Evolutionary conservation across 108 stramenopile species (phyloP).

Genomic region (Nannochloropsis salina): DNA sequence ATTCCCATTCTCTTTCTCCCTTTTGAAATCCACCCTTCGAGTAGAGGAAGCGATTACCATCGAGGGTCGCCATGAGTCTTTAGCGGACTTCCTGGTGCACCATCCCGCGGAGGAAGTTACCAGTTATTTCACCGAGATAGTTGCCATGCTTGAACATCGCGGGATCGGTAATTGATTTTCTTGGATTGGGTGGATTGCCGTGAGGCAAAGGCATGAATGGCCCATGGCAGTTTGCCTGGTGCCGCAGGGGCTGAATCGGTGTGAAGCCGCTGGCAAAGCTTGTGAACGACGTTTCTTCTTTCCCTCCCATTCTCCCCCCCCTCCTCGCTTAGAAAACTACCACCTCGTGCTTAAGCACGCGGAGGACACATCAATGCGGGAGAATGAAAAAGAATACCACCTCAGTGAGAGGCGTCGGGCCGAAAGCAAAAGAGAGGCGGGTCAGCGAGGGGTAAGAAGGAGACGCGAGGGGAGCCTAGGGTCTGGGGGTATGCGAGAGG

Average conservation of each 20-base stretch:
- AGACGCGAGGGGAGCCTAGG: too few relatives aligned
- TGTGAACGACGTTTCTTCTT: conserved; percentile 4
- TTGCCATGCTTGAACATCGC: not conserved
- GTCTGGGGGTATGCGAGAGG: too few relatives aligned
- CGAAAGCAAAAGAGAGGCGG: too few relatives aligned
- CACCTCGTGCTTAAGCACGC: conserved; percentile 10
- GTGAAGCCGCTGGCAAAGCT: not conserved
- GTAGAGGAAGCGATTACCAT: conserved; percentile 8
- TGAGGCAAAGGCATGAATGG: not conserved
- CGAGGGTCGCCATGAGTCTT: not conserved
- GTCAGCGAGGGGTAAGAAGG: too few relatives aligned
- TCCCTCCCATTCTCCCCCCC: not conserved
- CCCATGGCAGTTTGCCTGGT: not conserved
- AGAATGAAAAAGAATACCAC: too few relatives aligned
- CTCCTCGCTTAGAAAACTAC: not conserved
- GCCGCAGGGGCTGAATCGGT: not conserved
- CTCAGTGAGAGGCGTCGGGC: too few relatives aligned
- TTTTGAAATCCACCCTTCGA: not conserved
- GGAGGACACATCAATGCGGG: not conserved
- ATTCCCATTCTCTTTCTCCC: not conserved
- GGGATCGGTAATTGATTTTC: not conserved
- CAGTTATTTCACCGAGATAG: not conserved
- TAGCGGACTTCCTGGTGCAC: not conserved
- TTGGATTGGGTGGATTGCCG: not conserved
- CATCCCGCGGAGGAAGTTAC: conserved; percentile 12